phyloP scores from a whole-genome alignment of 208 protist species.

The Crithidia bombi region DNA sequence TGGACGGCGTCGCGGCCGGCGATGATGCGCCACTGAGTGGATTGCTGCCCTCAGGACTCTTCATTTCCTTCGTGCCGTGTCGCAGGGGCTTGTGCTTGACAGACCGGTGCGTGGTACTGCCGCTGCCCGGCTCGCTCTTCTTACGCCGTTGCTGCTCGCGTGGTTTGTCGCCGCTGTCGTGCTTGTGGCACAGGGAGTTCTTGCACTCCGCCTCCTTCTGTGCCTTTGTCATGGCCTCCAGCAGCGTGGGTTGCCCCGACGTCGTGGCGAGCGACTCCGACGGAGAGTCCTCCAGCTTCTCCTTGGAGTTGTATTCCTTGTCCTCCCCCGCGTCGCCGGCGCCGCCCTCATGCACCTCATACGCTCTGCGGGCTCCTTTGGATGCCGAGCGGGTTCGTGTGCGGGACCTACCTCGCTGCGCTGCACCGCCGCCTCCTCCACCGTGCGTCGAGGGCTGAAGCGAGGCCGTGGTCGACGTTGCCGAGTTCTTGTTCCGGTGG shows the following conservation, averaged over 20 bases:
- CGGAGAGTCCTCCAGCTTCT: background rate
- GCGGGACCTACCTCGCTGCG: too few species aligned
- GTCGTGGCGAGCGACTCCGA: slow-evolving; percentile 1
- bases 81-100: slow-evolving; percentile 2
- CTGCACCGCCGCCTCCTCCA: background rate
- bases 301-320: background rate
- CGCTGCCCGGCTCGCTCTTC: background rate
- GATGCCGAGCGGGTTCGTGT: too few species aligned
- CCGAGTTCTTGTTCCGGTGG: background rate
- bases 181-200: background rate
- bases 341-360: too few species aligned
- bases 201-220: slow-evolving; percentile 5
- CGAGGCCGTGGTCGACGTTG: background rate
- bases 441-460: background rate
- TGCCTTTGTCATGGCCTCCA: background rate
- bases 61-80: background rate
- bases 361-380: too few species aligned
- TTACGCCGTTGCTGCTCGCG: background rate
- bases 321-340: background rate
- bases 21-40: too few species aligned
- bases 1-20: background rate
- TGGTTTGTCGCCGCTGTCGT: background rate
- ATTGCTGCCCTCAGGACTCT: background rate
- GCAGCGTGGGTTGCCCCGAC: slow-evolving; percentile 10
- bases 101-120: background rate